Evolutionary conservation across 208 protist species (phyloP), one percentile per base, ranked within the genome.

Genomic region (Phytomonas serpens): DNA sequence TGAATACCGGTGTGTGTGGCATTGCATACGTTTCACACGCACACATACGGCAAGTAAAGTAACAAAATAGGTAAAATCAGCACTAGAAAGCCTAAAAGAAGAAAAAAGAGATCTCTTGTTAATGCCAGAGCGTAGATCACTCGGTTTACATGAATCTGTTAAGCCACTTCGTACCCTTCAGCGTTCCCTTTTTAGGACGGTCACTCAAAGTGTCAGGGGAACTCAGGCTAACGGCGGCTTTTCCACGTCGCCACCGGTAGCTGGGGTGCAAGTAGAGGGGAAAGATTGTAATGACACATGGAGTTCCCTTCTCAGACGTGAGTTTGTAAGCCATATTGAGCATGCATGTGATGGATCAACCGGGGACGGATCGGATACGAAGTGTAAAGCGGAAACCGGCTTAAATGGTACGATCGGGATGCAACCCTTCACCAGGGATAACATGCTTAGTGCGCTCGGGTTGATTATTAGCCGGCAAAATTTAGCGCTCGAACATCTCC

Each of bases 401-500:
- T 27, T 57, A 19, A 9, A 23, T 57, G 19, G 47, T 57, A 23
- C 47, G 9, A 11, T 47, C 16, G 40, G 2, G 7, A 19, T 11
- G 19, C 47, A 9, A 57, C 47, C 19, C 47, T 57, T 57, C 23
- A 57, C 47, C 27, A 57, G 11, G 47, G 47, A 57, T 23, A 27
- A 57, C 47, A 57, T 57, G 47, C 47, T 57, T 57, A 57, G 47
- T 19, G 47, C 47, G 47, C 47, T 57, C 23, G 11, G 47, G 19
- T 57, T 57, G 47, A 11, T 57, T 6, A 57, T 57, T 19, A 57
- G 47, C 23, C 10, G 47, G 19, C 47, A 57, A 57, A 57, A 57
- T 57, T 57, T 57, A 57, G 47, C 47, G 47, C 47, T 57, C 19
- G 47, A 57, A 57, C 47, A 57, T 23, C 47, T 57, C 47, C 47